Conservation (phyloP, 345 rosid genomes). For the Leavenworthia alabamica region DNA sequence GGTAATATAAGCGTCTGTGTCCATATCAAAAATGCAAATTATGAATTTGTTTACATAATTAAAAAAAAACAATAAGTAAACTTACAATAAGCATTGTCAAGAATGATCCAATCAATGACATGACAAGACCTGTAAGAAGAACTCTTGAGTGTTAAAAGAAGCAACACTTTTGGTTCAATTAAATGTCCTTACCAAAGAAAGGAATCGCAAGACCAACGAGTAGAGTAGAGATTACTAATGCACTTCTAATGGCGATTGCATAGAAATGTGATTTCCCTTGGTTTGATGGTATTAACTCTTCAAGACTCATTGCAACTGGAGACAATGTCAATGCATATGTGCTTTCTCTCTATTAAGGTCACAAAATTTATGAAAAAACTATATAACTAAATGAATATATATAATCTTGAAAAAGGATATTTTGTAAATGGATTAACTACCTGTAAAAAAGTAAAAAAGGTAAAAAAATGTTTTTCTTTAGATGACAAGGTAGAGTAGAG, state of each 20-base stretch:
- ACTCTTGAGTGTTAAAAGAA: slow-evolving; percentile 1
- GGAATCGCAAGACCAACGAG: slow-evolving; percentile 76
- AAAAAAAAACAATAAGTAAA: too few species aligned
- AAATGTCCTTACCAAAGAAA: slow-evolving; percentile 57
- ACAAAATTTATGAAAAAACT: not conserved
- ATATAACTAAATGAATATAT: not conserved
- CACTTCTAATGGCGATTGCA: slow-evolving; percentile 62
- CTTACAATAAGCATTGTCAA: slow-evolving; percentile 93
- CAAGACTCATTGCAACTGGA: slow-evolving; percentile 91
- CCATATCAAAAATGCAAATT: too few species aligned
- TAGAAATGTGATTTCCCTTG: slow-evolving; percentile 49
- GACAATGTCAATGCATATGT: slow-evolving; percentile 89
- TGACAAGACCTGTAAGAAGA: slow-evolving; percentile 58
- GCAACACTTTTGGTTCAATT: not conserved
- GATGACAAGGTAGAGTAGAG: not conserved
- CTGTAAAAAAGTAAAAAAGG: slow-evolving; percentile 34
- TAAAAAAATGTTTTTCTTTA: not conserved
- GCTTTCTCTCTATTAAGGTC: slow-evolving; percentile 33
- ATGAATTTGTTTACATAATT: too few species aligned
- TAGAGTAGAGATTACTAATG: slow-evolving; percentile 68
- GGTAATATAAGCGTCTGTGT: slow-evolving; percentile 97
- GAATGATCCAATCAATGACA: slow-evolving; percentile 85
- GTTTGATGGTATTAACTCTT: slow-evolving; percentile 73
- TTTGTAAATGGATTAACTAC: slow-evolving; percentile 93
- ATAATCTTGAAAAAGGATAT: slow-evolving; percentile 44